Percentiles rank a stretch among this genome's conserved stretches.
Conservation (phyloP, 2,329 filamentous ascomycete genomes). For the Colletotrichum sp. region DNA sequence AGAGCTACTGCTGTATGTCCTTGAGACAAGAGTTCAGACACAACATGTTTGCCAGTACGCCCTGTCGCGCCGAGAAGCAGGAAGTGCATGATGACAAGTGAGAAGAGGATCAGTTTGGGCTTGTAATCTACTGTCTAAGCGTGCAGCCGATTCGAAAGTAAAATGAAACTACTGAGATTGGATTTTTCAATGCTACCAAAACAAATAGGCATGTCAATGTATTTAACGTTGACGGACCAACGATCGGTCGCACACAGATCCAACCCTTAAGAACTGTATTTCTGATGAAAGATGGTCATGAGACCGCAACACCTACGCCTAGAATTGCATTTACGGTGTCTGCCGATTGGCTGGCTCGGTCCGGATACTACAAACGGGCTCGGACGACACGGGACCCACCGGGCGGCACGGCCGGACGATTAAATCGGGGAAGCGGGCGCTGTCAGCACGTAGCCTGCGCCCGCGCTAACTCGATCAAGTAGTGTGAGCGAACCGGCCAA, state of each 20-base stretch:
- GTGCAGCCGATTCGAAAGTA: too few species aligned
- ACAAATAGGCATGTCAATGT: background rate
- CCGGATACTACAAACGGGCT: background rate
- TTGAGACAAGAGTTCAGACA: slow-evolving; percentile 40
- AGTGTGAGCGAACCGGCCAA: slow-evolving; percentile 37
- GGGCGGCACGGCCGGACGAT: background rate
- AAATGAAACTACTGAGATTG: too few species aligned
- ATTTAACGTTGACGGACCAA: background rate
- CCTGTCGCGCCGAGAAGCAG: slow-evolving; percentile 49
- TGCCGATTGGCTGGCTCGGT: background rate
- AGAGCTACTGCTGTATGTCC: slow-evolving; percentile 43
- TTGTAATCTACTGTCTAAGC: background rate
- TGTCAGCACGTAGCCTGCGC: background rate
- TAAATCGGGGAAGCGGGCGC: background rate
- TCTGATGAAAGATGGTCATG: background rate
- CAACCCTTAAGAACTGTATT: background rate
- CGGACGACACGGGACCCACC: background rate
- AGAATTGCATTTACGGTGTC: accelerated
- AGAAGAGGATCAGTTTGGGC: background rate
- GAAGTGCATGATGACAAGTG: slow-evolving; percentile 36
- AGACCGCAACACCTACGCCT: background rate
- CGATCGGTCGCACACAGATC: background rate
- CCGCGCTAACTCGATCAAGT: slow-evolving; percentile 30
- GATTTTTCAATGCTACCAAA: too few species aligned
- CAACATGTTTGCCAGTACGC: slow-evolving; percentile 45